These are phyloP conservation scores for Solanum medicagineum DNA, from an alignment of 257 asterid genomes.

Conservation along the genomic window DNA sequence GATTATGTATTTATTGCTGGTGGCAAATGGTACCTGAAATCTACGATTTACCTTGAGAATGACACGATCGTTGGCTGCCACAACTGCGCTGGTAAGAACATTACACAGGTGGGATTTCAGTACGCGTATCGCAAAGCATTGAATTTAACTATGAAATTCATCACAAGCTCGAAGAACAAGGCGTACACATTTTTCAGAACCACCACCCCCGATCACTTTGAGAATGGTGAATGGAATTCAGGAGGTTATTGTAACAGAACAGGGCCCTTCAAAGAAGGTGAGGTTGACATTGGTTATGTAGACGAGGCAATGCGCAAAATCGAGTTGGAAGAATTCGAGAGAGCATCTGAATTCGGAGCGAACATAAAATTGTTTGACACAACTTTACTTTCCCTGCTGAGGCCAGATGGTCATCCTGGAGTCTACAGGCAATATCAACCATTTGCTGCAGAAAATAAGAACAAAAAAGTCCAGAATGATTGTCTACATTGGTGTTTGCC, in stretches of 20 bases:
- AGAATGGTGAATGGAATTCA: constrained; percentile 58
- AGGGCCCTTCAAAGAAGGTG: constrained; percentile 36
- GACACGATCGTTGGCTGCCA: constrained; percentile 55
- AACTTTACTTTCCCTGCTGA: constrained; percentile 33
- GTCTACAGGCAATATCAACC: constrained; percentile 61
- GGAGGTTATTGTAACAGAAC: constrained; percentile 73
- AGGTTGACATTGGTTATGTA: constrained; percentile 12
- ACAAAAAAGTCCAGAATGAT: constrained; percentile 59
- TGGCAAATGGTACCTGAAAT: constrained; percentile 73
- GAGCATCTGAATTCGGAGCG: constrained; percentile 10
- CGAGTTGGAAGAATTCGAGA: constrained; percentile 48
- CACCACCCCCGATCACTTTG: constrained; percentile 60
- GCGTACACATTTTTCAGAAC: constrained; percentile 37
- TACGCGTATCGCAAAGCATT: constrained; percentile 49
- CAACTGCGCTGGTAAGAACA: constrained; percentile 41
- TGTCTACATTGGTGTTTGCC: constrained; percentile 98
- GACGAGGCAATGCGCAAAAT: constrained; percentile 29
- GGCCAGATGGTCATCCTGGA: constrained; percentile 89
- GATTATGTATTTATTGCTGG: constrained; percentile 48
- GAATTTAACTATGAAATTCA: constrained; percentile 25
- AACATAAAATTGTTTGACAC: constrained; percentile 39
- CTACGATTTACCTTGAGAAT: constrained; percentile 52
- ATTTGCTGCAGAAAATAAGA: constrained; percentile 28
- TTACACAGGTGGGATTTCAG: constrained; percentile 41
- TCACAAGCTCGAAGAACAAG: constrained; percentile 18